These are phyloP conservation scores for Penicillium sp. DNA, from an alignment of 2,329 filamentous ascomycete genomes.

Conservation along the genomic window DNA sequence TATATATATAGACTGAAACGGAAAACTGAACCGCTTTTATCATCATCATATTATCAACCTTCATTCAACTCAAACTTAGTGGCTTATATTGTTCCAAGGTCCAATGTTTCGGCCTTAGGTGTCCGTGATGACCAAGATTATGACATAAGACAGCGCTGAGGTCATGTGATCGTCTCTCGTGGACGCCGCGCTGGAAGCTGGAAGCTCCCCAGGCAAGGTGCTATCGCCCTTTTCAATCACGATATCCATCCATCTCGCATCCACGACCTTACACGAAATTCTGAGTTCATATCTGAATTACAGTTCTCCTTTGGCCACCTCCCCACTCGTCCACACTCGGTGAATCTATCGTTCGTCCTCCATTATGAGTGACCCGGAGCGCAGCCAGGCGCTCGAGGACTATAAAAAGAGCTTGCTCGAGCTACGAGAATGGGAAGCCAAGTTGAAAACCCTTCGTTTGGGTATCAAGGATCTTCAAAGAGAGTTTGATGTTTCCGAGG, in stretches of 20 bases:
- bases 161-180: slow-evolving; percentile 23
- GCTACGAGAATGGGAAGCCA: slow-evolving; percentile 97
- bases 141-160: slow-evolving; percentile 15
- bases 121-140: slow-evolving; percentile 7
- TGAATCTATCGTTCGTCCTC: slow-evolving; percentile 8
- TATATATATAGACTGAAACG: background rate
- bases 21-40: background rate
- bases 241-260: slow-evolving; percentile 11
- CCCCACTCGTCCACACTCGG: background rate
- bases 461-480: slow-evolving; percentile 95
- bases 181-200: slow-evolving; percentile 23
- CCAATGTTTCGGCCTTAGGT: slow-evolving; percentile 3
- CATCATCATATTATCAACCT: background rate
- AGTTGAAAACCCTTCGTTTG: slow-evolving; percentile 87
- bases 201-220: slow-evolving; percentile 30
- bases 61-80: background rate
- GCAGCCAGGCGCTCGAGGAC: slow-evolving; percentile 67
- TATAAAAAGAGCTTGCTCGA: slow-evolving; percentile 84
- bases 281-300: background rate
- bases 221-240: slow-evolving; percentile 16
- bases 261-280: background rate
- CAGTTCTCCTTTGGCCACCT: background rate
- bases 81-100: too few relatives aligned
- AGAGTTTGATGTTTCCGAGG: slow-evolving; percentile 94
- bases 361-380: slow-evolving; percentile 52